These are phyloP conservation scores for Bidens hawaiensis DNA, from an alignment of 140 eudicot species.

Conservation along the genomic window DNA sequence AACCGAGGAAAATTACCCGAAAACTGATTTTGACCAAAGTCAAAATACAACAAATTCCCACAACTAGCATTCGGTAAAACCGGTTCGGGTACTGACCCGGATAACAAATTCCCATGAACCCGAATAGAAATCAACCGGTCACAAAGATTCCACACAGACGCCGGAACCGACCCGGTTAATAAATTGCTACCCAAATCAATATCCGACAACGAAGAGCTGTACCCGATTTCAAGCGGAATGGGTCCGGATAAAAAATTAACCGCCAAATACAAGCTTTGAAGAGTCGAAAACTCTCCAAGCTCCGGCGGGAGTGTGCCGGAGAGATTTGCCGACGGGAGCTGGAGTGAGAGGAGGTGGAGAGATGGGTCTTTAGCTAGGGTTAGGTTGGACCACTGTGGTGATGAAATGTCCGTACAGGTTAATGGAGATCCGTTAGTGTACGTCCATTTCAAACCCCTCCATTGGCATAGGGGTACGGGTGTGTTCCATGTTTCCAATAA, in stretches of 20 bases:
- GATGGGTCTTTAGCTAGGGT: slow-evolving; percentile 46
- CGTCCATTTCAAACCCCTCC: slow-evolving; percentile 84
- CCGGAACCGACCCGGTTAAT: slow-evolving; percentile 64
- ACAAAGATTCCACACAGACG: slow-evolving; percentile 89
- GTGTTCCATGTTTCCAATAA: slow-evolving; percentile 65
- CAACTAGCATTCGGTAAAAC: slow-evolving; percentile 75
- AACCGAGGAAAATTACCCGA: slow-evolving; percentile 63
- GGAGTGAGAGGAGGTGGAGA: slow-evolving; percentile 63
- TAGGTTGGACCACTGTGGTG: slow-evolving; percentile 63
- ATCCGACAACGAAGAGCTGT: slow-evolving; percentile 63
- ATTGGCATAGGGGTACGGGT: slow-evolving; percentile 75
- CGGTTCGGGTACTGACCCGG: slow-evolving; percentile 75
- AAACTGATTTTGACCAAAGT: slow-evolving; percentile 67
- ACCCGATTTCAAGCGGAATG: slow-evolving; percentile 89
- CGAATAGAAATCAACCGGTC: slow-evolving; percentile 53
- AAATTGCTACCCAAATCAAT: slow-evolving; percentile 73
- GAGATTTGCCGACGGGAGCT: slow-evolving; percentile 88
- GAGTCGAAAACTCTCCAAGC: slow-evolving; percentile 51
- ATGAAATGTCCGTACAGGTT: slow-evolving; percentile 47
- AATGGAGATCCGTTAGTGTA: slow-evolving; percentile 44
- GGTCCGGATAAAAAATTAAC: slow-evolving; percentile 57
- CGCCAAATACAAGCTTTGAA: slow-evolving; percentile 58
- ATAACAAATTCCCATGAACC: slow-evolving; percentile 60
- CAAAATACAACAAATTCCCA: slow-evolving; percentile 45
- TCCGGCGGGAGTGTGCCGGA: slow-evolving; percentile 74